These are phyloP conservation scores for Tolypocladium endophyticum DNA, from an alignment of 2,329 filamentous ascomycete species.

Conservation along the genomic window DNA sequence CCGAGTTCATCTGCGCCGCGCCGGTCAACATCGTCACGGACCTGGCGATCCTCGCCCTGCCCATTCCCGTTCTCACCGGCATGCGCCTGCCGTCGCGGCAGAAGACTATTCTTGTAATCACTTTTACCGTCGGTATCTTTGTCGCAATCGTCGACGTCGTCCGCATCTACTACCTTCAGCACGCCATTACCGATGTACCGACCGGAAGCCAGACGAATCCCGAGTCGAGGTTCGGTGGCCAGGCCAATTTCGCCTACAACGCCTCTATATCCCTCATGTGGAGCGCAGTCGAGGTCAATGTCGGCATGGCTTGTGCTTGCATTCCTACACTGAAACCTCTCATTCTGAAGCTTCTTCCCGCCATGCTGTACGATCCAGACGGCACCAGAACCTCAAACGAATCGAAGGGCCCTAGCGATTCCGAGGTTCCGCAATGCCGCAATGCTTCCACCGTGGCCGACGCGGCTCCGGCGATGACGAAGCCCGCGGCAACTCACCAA, in stretches of 20 bases:
- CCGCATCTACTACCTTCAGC: slow-evolving; percentile 80
- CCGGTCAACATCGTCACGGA: slow-evolving; percentile 91
- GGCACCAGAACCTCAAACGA: slow-evolving; percentile 20
- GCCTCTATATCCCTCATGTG: slow-evolving; percentile 84
- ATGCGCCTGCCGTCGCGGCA: slow-evolving; percentile 80
- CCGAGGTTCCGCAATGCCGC: slow-evolving; percentile 15
- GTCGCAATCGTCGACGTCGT: slow-evolving; percentile 82
- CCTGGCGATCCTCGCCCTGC: slow-evolving; percentile 74
- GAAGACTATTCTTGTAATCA: slow-evolving; percentile 77
- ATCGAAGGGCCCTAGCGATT: slow-evolving; percentile 19
- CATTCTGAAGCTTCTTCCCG: slow-evolving; percentile 52
- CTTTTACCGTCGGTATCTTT: slow-evolving; percentile 80
- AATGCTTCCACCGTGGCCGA: slow-evolving; percentile 1
- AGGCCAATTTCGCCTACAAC: slow-evolving; percentile 55
- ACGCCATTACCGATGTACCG: slow-evolving; percentile 43
- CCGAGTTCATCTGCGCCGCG: slow-evolving; percentile 62
- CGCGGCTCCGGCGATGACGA: not conserved
- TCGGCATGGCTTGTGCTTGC: slow-evolving; percentile 82
- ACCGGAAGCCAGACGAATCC: slow-evolving; percentile 23
- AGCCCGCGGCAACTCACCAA: not conserved
- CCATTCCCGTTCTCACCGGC: slow-evolving; percentile 76
- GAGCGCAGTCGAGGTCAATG: slow-evolving; percentile 84
- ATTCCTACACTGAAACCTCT: slow-evolving; percentile 89
- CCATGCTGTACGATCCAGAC: slow-evolving; percentile 43
- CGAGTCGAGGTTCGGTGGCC: slow-evolving; percentile 37